These are phyloP conservation scores for Talaromyces sp. DNA, from an alignment of 2,329 filamentous ascomycete species.

Conservation along the genomic window DNA sequence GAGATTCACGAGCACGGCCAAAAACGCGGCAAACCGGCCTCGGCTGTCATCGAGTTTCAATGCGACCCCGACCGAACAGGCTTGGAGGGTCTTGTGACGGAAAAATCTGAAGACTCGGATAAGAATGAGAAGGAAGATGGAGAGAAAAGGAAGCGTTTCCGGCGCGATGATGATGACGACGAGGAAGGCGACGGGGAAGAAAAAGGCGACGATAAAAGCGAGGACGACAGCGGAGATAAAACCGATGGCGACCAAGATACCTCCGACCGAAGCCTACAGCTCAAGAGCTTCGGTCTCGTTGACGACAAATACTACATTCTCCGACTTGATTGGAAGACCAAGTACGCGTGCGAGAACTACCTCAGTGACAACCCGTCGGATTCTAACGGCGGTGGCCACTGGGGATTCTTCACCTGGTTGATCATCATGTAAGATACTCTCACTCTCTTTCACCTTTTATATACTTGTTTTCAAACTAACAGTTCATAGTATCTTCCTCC, in stretches of 20 bases:
- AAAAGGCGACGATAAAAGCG: constrained; percentile 8
- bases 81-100: constrained; percentile 50
- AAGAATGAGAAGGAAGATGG: constrained; percentile 22
- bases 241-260: neutral
- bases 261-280: constrained; percentile 60
- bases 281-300: constrained; percentile 64
- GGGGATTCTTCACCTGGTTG: constrained; percentile 98
- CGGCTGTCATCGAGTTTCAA: constrained; percentile 74
- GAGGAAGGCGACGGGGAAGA: neutral
- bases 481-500: constrained; percentile 68
- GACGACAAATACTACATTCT: constrained; percentile 56
- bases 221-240: constrained; percentile 18
- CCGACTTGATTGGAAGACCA: constrained; percentile 77
- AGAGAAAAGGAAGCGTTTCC: constrained; percentile 9
- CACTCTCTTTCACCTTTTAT: too few relatives aligned
- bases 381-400: constrained; percentile 48
- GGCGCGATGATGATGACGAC: constrained; percentile 21
- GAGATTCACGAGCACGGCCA: constrained; percentile 16
- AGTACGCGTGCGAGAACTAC: constrained; percentile 70
- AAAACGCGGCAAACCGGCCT: constrained; percentile 35
- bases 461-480: constrained; percentile 11
- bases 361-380: constrained; percentile 41
- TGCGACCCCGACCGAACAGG: constrained; percentile 71
- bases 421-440: constrained; percentile 72
- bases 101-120: constrained; percentile 16